These are phyloP conservation scores for Wickerhamomyces ciferrii DNA, from an alignment of 805 yeast genomes.

Conservation along the genomic window DNA sequence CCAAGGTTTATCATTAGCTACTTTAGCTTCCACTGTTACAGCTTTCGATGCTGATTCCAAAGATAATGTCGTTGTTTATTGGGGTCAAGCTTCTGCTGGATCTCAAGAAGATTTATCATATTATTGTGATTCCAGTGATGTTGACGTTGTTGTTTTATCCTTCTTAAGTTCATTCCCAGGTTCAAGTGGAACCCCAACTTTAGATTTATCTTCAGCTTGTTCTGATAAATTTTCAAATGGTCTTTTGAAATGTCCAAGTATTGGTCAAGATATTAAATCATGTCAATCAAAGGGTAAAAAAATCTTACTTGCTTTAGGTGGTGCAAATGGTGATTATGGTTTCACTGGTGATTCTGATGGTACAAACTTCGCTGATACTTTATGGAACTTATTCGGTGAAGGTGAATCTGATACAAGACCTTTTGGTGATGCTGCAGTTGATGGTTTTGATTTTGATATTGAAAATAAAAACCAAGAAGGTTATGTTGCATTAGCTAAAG, in stretches of 20 bases:
- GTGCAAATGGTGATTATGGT: conserved; percentile 78
- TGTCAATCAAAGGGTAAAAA: conserved; percentile 82
- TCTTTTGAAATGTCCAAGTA: conserved; percentile 42
- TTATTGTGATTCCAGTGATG: conserved; percentile 65
- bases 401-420: conserved; percentile 55
- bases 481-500: conserved; percentile 56
- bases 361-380: conserved; percentile 48
- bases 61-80: conserved; percentile 69
- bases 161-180: conserved; percentile 62
- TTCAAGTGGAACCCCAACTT: conserved; percentile 24
- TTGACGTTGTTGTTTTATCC: conserved; percentile 68
- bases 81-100: conserved; percentile 88
- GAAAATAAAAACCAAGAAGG: conserved; percentile 63
- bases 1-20: conserved; percentile 4
- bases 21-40: conserved; percentile 4
- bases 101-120: conserved; percentile 36
- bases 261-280: conserved; percentile 66
- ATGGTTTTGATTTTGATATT: conserved; percentile 92
- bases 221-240: conserved; percentile 30
- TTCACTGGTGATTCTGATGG: conserved; percentile 81
- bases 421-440: conserved; percentile 69
- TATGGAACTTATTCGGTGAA: conserved; percentile 61
- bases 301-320: conserved; percentile 71
- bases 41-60: conserved; percentile 35
- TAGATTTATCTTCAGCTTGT: conserved; percentile 58